These are phyloP conservation scores for Chytriomyces confervae DNA, from an alignment of 192 early-diverging fungal genomes.

Conservation along the genomic window DNA sequence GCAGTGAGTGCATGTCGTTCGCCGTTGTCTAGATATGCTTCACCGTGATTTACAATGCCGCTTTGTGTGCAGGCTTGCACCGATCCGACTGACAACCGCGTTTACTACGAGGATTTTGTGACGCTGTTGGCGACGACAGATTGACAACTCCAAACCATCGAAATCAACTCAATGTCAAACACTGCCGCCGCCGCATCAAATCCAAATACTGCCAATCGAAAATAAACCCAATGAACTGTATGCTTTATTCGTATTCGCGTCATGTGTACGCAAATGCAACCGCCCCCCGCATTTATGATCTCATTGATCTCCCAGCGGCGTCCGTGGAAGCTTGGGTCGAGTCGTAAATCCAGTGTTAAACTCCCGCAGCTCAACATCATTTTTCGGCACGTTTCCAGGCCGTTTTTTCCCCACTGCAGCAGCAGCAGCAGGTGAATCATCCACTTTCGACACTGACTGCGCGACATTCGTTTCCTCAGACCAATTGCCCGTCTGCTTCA, in stretches of 20 bases:
- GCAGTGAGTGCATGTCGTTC: conserved; percentile 32
- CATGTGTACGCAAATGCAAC: background rate
- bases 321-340: conserved; percentile 54
- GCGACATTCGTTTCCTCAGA: conserved; percentile 11
- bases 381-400: conserved; percentile 11
- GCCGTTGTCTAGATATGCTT: background rate
- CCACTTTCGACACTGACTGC: background rate
- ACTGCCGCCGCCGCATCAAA: too few relatives aligned
- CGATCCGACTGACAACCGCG: conserved; percentile 57
- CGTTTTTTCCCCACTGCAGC: background rate
- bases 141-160: background rate
- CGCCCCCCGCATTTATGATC: background rate
- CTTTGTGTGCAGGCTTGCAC: conserved; percentile 51
- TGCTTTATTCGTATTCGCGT: background rate
- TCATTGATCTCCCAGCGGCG: conserved; percentile 37
- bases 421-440: background rate
- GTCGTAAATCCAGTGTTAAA: conserved; percentile 54
- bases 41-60: background rate
- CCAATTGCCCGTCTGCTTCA: background rate
- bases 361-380: conserved; percentile 41
- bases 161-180: background rate
- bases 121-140: conserved; percentile 17
- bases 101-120: conserved; percentile 56
- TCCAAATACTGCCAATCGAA: too few relatives aligned
- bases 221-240: background rate